Evolutionary conservation across 2,329 filamentous ascomycete genomes (phyloP), one percentile per base, ranked within the genome.

Genomic region (Aspergillus glaucus): DNA sequence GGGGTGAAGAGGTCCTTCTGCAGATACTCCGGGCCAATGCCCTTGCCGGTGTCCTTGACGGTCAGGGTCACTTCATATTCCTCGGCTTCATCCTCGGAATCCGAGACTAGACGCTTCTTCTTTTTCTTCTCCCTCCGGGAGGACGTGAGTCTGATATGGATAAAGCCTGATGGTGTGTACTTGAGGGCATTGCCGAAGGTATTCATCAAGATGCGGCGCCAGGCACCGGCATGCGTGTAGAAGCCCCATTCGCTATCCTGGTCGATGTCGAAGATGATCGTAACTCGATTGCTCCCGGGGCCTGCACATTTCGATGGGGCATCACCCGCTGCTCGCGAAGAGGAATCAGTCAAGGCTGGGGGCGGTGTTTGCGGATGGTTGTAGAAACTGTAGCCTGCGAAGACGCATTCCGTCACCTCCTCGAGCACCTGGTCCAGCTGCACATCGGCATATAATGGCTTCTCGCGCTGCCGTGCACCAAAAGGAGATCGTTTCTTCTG

Each of bases 1-100:
- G 82, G 77, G 0, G 72, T 75, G 58, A 82, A 86, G 6, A 66
- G 41, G 15, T 57, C 50, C 32, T 57, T 59, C 5, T 58, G 47
- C 3, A 62, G 42, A 50, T 55, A 63, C 26, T 61, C 53, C 6
- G 54, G 19, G 6, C 50, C 48, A 37, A 67, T 67, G 2, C 65
- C 65, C 22, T 57, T 53, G 2, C 65, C 65, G 5, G 62, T 63
- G 43, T 67, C 64, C 28, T 55, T 56, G 17, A 67, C 53, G 2
- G 50, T 62, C 34, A 61, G 43, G 10, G 49, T 50, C 3, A 65
- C 47, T 7, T 51, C 34, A 37, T 54, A 53, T 6, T 43, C 14
- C 12, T 17, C 26, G 24, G 19, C 26, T 15, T 26, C 28, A 44
- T 15, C 24, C 22, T 19, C 3, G 12, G 24, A 26, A 43, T 39